Conservation (phyloP, 768 basidiomycete genomes). For the Leccinum subtestaceum region DNA sequence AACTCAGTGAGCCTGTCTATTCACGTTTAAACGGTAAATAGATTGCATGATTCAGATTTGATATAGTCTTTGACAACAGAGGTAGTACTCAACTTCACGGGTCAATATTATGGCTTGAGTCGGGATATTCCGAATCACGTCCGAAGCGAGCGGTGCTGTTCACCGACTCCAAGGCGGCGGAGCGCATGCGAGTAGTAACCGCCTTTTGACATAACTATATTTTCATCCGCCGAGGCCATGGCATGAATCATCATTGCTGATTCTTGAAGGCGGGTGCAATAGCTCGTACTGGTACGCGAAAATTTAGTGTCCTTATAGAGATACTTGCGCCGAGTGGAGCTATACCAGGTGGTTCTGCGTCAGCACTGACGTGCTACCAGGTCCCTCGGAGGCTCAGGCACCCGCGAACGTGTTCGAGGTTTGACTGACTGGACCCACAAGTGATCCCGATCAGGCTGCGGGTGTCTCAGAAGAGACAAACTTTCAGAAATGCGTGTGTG, state of each 20-base stretch:
- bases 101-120: not conserved
- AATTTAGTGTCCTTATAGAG: too few species aligned
- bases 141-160: not conserved
- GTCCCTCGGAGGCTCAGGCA: too few species aligned
- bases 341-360: too few species aligned
- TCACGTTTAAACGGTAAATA: not conserved
- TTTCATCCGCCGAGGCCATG: not conserved
- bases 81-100: not conserved
- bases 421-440: not conserved
- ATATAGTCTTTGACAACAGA: not conserved
- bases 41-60: not conserved
- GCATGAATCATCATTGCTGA: not conserved
- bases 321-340: not conserved
- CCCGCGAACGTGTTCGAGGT: not conserved
- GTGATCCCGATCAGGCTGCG: not conserved
- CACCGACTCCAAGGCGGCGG: not conserved
- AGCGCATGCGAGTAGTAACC: not conserved
- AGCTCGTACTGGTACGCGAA: too few species aligned
- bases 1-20: not conserved
- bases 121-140: not conserved
- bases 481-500: not conserved
- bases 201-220: not conserved
- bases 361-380: not conserved
- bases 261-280: not conserved
- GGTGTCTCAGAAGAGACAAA: not conserved